Base-by-base conservation (phyloP, 495 filamentous ascomycete genomes). In the Penicillium manginii region DNA sequence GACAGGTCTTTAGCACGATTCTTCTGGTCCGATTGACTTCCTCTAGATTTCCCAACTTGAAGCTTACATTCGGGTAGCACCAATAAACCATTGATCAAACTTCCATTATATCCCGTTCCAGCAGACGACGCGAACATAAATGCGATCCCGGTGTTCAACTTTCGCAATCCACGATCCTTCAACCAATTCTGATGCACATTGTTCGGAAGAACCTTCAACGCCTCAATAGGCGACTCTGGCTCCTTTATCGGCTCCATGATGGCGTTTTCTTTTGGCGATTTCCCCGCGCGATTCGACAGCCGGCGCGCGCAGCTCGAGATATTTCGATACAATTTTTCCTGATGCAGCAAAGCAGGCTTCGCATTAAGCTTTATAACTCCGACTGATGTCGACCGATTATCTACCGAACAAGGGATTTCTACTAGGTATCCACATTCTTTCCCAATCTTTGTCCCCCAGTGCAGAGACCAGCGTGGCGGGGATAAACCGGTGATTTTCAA, bases 71-170 rank as follows among this genome's bases (percentile, higher is more conserved):
- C 57, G 22, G 67, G 67, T 18, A 69, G 32, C 6, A 69, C 64
- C 9, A 65, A 57, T 39, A 69, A 52, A 4, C 67, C 65, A 51
- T 69, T 69, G 8, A 69, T 62, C 45, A 69, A 57, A 54, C 57
- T 69, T 31, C 58, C 64, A 29, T 63, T 70, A 59, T 68, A 70
- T 9, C 67, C 67, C 23, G 64, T 60, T n/a, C 57, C 60, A 31
- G 67, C 62, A 8, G 67, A 65, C 0, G 62, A 70, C 33, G 59
- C 47, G 54, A 67, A 67, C 61, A 65, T 67, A 15, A 67, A 65
- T 19, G 51, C 47, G 39, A 69, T 65, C 15, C 61, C 57, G 14
- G 66, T 18, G 26, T 69, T 69, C 51, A 69, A 43, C 48, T 61
- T 64, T 10, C 64, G 59, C 8, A 70, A 35, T 8, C 67, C 67